phyloP scores from a whole-genome alignment of 2,329 filamentous ascomycete genomes.

The Exophiala sp. region DNA sequence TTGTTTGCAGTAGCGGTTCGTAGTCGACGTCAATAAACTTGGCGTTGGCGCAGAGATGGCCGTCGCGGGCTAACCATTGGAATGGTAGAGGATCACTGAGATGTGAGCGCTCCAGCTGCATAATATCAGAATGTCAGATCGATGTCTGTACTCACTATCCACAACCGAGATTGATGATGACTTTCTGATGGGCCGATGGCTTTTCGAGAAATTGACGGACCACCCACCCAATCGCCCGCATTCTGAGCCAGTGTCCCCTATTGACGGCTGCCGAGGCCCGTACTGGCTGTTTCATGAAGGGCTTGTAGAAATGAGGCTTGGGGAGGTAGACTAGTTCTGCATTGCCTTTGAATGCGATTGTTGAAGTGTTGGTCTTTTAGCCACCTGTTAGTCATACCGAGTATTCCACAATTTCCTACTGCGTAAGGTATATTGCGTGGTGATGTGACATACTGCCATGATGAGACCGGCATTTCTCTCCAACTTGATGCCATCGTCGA shows the following conservation, averaged over 20 bases:
- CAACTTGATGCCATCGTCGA: conserved; percentile 6
- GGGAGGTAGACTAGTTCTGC: conserved; percentile 80
- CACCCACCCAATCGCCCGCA: conserved; percentile 71
- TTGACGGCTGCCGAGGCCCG: conserved; percentile 80
- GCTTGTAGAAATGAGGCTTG: conserved; percentile 76
- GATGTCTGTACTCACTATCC: conserved; percentile 24
- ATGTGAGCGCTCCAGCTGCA: not conserved
- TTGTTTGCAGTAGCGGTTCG: conserved; percentile 25
- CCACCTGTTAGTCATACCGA: not conserved
- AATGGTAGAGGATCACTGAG: conserved; percentile 78
- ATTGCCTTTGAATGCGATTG: conserved; percentile 87
- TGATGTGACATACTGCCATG: conserved; percentile 10
- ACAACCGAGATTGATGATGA: conserved; percentile 28
- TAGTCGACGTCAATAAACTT: conserved; percentile 29
- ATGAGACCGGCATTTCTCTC: conserved; percentile 12
- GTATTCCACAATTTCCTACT: not conserved
- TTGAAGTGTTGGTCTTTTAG: conserved; percentile 76
- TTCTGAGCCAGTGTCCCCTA: conserved; percentile 77
- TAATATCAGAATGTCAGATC: not conserved
- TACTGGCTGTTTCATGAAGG: conserved; percentile 79
- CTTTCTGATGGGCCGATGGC: conserved; percentile 34
- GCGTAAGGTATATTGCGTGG: not conserved
- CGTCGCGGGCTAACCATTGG: conserved; percentile 66
- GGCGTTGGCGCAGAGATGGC: conserved; percentile 36
- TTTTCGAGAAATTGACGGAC: conserved; percentile 66